These are phyloP conservation scores for Emmonsiellopsis sp. DNA, from an alignment of 2,329 filamentous ascomycete genomes.

Conservation along the genomic window DNA sequence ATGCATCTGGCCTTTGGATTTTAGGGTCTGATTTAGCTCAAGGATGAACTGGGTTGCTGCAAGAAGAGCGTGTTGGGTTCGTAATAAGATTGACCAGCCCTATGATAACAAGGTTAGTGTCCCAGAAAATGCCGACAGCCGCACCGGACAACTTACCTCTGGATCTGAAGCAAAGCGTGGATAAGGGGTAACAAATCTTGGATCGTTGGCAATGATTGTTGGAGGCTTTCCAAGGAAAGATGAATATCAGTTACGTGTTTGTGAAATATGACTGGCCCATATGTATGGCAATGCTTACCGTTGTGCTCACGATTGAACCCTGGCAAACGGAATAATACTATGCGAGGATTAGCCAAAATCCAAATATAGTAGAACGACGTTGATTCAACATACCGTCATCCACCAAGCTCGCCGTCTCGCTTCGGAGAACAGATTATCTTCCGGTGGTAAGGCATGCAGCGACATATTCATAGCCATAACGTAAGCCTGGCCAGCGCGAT, in stretches of 20 bases:
- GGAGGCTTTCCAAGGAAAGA: constrained; percentile 22
- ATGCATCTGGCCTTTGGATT: constrained; percentile 26
- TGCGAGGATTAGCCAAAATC: background rate
- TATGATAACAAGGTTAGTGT: constrained; percentile 10
- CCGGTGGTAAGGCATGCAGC: constrained; percentile 27
- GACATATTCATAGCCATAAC: constrained; percentile 35
- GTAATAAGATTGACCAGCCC: constrained; percentile 36
- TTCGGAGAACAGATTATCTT: constrained; percentile 30
- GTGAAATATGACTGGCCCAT: background rate
- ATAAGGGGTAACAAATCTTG: constrained; percentile 35
- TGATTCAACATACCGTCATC: constrained; percentile 36
- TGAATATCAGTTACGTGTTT: constrained; percentile 6
- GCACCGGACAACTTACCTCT: constrained; percentile 23
- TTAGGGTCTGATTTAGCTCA: constrained; percentile 31
- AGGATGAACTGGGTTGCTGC: constrained; percentile 33
- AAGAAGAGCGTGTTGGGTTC: constrained; percentile 35
- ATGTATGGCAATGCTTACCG: constrained; percentile 20
- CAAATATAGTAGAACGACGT: background rate
- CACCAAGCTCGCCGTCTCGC: constrained; percentile 38
- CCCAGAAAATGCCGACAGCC: background rate
- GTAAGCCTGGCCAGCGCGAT: constrained; percentile 36
- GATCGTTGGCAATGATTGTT: constrained; percentile 35
- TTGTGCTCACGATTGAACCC: constrained; percentile 37
- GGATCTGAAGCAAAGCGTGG: constrained; percentile 31
- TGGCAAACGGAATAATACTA: constrained; percentile 39